phyloP scores from a whole-genome alignment of 179 eudicot genomes.

The Carnegiea gigantea region DNA sequence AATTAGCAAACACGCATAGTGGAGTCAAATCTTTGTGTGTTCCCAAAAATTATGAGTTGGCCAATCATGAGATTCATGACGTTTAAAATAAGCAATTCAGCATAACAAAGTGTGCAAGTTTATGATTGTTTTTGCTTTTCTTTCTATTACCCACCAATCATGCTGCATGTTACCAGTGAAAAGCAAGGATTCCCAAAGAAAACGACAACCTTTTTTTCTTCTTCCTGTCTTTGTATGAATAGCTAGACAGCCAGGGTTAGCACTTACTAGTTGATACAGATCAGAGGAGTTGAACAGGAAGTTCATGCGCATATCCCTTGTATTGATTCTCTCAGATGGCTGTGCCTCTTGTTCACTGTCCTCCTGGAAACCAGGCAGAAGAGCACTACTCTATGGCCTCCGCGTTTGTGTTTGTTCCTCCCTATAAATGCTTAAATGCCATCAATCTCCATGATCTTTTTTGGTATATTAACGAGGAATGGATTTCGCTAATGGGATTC shows the following conservation, averaged over 20 bases:
- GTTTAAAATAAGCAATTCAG: not conserved
- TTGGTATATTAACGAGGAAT: no score
- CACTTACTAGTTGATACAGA: not conserved
- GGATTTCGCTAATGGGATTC: no score
- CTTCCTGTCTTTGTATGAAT: not conserved
- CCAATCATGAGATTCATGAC: conserved; percentile 1
- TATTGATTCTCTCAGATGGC: conserved; percentile 20
- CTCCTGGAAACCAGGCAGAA: not conserved
- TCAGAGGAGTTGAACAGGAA: conserved; percentile 6
- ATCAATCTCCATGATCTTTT: no score
- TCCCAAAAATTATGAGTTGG: not conserved
- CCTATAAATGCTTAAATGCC: not conserved
- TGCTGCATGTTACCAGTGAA: conserved; percentile 5
- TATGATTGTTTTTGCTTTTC: not conserved
- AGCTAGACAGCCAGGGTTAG: not conserved
- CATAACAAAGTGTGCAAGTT: not conserved
- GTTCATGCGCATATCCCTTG: conserved; percentile 20
- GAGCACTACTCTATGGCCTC: not conserved
- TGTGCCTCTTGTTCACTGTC: not conserved
- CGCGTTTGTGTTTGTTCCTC: not conserved
- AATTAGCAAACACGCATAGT: not conserved
- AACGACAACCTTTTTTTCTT: not conserved
- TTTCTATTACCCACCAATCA: conserved; percentile 19
- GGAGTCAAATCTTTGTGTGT: not conserved
- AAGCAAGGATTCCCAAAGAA: conserved; percentile 3